Base-by-base conservation (phyloP, 495 filamentous ascomycete genomes). In the Trichocladium uniseriatum region DNA sequence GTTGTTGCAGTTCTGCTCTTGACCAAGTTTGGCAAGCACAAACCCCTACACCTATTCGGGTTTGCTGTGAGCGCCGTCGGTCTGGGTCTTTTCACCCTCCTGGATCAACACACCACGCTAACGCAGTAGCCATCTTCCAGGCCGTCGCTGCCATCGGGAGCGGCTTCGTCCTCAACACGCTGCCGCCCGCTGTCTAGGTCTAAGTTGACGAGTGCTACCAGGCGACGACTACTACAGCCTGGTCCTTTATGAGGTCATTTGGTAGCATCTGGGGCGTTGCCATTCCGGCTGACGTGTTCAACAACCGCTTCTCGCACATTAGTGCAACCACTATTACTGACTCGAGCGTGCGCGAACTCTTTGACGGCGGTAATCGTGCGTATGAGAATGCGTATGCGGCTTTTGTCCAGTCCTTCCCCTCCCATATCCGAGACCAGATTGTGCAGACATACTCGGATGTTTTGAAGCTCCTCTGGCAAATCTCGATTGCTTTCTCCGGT, bases 201-300 rank as follows among this genome's bases (percentile, higher is more conserved):
- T 47, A 46, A 2, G 37, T 72, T 2, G 41, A 58, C 0, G 69
- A 74, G 28, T 32, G 52, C 1, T 67, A 79, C 40, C 46, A 54
- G 2, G 76, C 71, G 0, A 49, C 56, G 3, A 64, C 68, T 3
- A 77, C 71, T 0, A 67, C 49, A 0, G 66, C 67, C 0, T 80
- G 65, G 64, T 51, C 57, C 0, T 79, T 79, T 32, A 27, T 77
- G 5, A 68, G 76, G 6, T 63, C 51, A 35, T 70, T 78, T 20
- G 77, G 75, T 0, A 43, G 47, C 34, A 65, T 78, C 21, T 78
- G 74, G 75, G 76, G 69, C 2, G 67, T 75, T 0, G 54, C 74
- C 1, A 65, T 80, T 29, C 71, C 78, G 6, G 59, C 67, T 0
- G 66, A 69, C 3, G 64, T 78, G 10, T 79, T 80, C 61, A 76